phyloP scores from a whole-genome alignment of 2,329 filamentous ascomycete genomes.

The Pseudogymnoascus sp. region DNA sequence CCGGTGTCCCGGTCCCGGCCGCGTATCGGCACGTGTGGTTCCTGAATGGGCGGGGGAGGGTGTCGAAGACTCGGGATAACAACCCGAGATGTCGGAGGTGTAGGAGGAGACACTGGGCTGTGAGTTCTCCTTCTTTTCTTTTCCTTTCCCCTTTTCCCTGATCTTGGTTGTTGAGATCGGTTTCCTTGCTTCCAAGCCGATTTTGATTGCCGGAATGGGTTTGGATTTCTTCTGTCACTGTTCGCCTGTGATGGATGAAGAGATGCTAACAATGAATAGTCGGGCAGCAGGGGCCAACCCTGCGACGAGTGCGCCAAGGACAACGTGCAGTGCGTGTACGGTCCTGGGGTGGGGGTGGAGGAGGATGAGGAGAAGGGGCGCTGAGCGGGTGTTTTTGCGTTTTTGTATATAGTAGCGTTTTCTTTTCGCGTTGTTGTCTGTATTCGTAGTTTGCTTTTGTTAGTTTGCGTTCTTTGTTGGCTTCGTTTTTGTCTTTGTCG shows the following conservation, averaged over 20 bases:
- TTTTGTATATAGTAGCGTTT: background rate
- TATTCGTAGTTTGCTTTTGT: background rate
- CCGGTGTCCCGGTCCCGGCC: background rate
- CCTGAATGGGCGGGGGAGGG: background rate
- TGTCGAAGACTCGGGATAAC: background rate
- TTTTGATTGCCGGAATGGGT: background rate
- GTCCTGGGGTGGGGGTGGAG: background rate
- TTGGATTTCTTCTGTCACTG: background rate
- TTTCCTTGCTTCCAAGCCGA: too few species aligned
- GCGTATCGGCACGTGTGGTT: background rate
- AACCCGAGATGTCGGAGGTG: background rate
- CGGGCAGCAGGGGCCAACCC: background rate
- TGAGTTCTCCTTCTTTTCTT: background rate
- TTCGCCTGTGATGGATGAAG: background rate
- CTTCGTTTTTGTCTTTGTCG: background rate
- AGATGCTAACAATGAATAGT: background rate
- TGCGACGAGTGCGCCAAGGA: background rate
- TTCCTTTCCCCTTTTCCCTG: too few species aligned
- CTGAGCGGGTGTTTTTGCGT: background rate
- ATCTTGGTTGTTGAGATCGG: background rate
- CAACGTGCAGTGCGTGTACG: background rate
- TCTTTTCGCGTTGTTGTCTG: background rate
- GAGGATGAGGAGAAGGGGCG: background rate
- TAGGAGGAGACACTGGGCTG: background rate
- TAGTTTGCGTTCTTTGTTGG: background rate